phyloP scores from a whole-genome alignment of 2,329 filamentous ascomycete species.

The Teratosphaeria epicoccoides region DNA sequence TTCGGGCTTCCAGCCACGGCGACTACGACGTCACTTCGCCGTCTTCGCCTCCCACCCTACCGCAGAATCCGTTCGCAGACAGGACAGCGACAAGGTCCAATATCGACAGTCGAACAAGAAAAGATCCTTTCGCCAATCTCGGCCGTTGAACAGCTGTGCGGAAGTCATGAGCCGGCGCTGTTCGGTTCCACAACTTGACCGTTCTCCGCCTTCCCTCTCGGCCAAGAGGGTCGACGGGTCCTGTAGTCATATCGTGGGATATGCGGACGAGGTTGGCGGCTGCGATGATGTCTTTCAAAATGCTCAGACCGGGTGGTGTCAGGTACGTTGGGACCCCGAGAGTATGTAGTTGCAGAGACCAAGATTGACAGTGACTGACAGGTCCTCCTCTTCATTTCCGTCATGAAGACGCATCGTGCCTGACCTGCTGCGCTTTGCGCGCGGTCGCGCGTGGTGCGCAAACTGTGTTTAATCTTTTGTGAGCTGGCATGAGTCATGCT shows the following conservation, averaged over 20 bases:
- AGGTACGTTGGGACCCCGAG: conserved; percentile 6
- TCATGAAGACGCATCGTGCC: conserved; percentile 32
- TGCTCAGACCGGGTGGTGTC: conserved; percentile 24
- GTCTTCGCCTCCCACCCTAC: conserved; percentile 23
- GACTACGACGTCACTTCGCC: conserved; percentile 35
- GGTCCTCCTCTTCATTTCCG: conserved; percentile 11
- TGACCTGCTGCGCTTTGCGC: conserved; percentile 24
- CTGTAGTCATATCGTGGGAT: conserved; percentile 30
- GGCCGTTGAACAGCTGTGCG: conserved; percentile 26
- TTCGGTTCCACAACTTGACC: conserved; percentile 32
- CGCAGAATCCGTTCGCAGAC: conserved; percentile 16
- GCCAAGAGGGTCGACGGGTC: conserved; percentile 23
- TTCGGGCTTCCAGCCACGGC: conserved; percentile 36
- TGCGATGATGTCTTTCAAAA: conserved; percentile 26
- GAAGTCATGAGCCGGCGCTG: conserved; percentile 23
- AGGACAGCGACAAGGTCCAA: conserved; percentile 15
- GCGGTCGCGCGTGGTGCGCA: conserved; percentile 5
- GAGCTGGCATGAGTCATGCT: conserved; percentile 27
- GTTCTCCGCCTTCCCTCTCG: conserved; percentile 26
- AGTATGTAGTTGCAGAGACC: neutral
- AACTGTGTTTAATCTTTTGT: conserved; percentile 24
- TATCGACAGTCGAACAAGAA: neutral
- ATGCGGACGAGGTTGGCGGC: conserved; percentile 14
- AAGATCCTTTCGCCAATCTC: conserved; percentile 32
- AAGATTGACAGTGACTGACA: neutral